Evolutionary conservation across 169 alveolate species (phyloP), one percentile per base, ranked within the genome.

Genomic region (Plasmodium malariae): DNA sequence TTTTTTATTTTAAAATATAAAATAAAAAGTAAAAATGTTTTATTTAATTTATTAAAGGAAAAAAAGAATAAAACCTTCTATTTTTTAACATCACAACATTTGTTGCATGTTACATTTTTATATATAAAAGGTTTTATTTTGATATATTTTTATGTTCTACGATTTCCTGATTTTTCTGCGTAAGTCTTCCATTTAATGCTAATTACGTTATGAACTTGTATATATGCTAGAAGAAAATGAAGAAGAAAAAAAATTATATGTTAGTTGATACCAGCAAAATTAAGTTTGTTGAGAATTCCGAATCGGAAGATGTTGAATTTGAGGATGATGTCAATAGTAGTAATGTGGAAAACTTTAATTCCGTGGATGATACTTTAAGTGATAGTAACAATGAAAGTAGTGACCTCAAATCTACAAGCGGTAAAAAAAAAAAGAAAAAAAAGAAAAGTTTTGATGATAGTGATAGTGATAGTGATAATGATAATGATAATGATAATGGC

Each of bases 291-390:
- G 87, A 86, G 43, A 71, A 71, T 26, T 86, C 92, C 12, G 92
- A 70, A 48, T 86, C 92, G 45, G 92, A 86, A 24, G 92, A 86
- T 68, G 7, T 86, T 9, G 92, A 86, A 69, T 14, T 69, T 55
- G 78, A 78, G 51, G 78, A 74, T 4, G 57, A 30, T 9, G 48
- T 62, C 43, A 48, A 55, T 12, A 63, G 69, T 68, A 63, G 69
- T 68, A 54, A 78, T 78, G 40, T 62, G 60, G 69, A 54, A 17
- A 65, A 78, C 48, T 17, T 26, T n/a, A 43, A 32, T 55, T 62
- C 49, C 36, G 73, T 55, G 51, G 62, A 78, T 0, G 76, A 63
- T 30, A 30, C 26, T 17, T 12, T 78, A 68, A 78, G 89, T 45
- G 51, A 40, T 43, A 49, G 60, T 12, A 60, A 32, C 17, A 40